Base-by-base conservation (phyloP, 2,329 filamentous ascomycete genomes). In the Westerdykella ornata region DNA sequence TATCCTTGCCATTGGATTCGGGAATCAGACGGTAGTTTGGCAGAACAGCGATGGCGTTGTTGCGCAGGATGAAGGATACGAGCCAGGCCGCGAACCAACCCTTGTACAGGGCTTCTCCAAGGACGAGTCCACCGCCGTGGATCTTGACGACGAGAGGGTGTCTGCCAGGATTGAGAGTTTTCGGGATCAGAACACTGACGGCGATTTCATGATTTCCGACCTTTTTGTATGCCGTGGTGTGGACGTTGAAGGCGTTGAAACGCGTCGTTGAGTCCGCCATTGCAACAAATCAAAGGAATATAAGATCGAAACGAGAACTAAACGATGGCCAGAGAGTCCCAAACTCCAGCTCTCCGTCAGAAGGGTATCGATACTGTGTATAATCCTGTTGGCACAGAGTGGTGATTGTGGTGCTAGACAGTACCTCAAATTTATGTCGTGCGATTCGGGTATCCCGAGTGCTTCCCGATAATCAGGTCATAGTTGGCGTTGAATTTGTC, bases 1-100 rank as follows among this genome's bases (percentile, higher is more conserved):
- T 71, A 13, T 76, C 69, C 2, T 57, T 36, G 26, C 71, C 70
- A 15, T 42, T 70, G 39, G 68, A 60, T 43, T 76, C 73, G 16
- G 74, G 74, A n/a, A 73, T 45, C 3, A 77, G 67, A 7, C 73
- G 72, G 58, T 78, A 73, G 53, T 74, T 70, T 0, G 72, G 68
- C 1, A 66, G 58, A 5, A 77, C 51, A 18, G 72, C 59, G 34
- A 77, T 67, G n/a, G 73, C 70, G 12, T 52, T 53, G 37, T 68
- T 62, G 18, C 55, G 47, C 1, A 61, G 56, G 17, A 67, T 59
- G 30, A 71, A 59, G 6, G 70, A 61, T 6, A 73, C 51, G 6
- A 67, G 54, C 38, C 49, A 66, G 7, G 52, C 47, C 2, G 53
- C 44, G 37, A 60, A 57, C 60, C 61, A 66, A 14, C 54, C 45